These are phyloP conservation scores for Scytalidium lignicola DNA, from an alignment of 2,329 filamentous ascomycete genomes.

Conservation along the genomic window DNA sequence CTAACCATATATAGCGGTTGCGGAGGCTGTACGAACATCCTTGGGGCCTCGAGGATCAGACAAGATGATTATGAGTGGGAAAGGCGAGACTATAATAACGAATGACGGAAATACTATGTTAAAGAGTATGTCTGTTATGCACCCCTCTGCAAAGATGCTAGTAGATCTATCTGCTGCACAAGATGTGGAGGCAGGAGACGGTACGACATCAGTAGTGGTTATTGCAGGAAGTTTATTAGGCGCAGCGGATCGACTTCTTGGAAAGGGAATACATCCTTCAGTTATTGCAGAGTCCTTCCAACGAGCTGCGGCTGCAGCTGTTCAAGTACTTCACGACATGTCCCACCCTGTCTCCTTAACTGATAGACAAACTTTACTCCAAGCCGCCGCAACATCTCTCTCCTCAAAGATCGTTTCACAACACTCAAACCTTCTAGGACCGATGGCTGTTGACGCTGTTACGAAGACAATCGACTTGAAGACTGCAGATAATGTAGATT, in stretches of 20 bases:
- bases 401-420: conserved; percentile 99
- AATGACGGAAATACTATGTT: conserved; percentile 99
- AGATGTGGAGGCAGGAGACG: conserved; percentile 97
- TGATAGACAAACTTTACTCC: conserved; percentile 85
- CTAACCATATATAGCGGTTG: conserved; percentile 61
- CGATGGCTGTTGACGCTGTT: conserved; percentile 96
- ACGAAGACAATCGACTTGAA: conserved; percentile 93
- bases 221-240: conserved; percentile 93
- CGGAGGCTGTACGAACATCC: conserved; percentile 95
- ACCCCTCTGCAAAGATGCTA: conserved; percentile 99
- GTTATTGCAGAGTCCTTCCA: conserved; percentile 98
- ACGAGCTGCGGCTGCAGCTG: conserved; percentile 82
- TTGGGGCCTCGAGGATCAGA: conserved; percentile 81
- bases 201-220: conserved; percentile 96
- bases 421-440: conserved; percentile 89
- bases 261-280: conserved; percentile 94
- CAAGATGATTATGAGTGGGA: conserved; percentile 70
- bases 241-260: conserved; percentile 84
- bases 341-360: conserved; percentile 85
- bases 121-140: conserved; percentile 98
- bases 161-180: conserved; percentile 96
- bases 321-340: conserved; percentile 90
- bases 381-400: conserved; percentile 93
- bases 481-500: conserved; percentile 92
- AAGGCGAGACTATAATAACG: conserved; percentile 93